Conservation (phyloP, 176 grass and related monocot species). For the Aegilops bicornis region DNA sequence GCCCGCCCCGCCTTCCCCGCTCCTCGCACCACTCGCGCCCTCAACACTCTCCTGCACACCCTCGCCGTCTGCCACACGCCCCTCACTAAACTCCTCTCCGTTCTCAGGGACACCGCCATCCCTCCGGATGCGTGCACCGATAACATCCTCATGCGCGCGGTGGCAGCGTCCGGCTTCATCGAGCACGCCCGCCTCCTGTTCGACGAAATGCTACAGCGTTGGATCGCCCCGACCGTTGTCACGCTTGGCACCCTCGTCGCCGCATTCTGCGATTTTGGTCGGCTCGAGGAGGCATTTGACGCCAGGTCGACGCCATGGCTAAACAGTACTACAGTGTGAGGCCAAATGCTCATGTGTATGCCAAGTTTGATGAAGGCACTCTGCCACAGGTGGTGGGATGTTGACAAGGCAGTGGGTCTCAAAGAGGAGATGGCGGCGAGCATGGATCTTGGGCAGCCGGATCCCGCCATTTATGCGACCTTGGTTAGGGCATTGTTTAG, state of each 20-base stretch:
- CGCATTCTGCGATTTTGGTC: constrained; percentile 24
- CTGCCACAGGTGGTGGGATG: constrained; percentile 30
- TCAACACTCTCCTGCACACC: too few relatives aligned
- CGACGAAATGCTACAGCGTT: constrained; percentile 50
- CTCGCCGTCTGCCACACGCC: too few relatives aligned
- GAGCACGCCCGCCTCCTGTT: constrained; percentile 44
- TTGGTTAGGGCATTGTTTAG: too few relatives aligned
- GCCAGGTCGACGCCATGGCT: constrained; percentile 51
- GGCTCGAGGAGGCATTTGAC: constrained; percentile 38
- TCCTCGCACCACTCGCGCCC: too few relatives aligned
- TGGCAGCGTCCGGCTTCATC: constrained; percentile 9
- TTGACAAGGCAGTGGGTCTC: constrained; percentile 41
- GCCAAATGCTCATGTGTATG: constrained; percentile 51
- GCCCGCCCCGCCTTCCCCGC: too few relatives aligned
- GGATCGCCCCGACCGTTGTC: constrained; percentile 32
- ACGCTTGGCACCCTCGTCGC: constrained; percentile 57
- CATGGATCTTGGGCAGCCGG: too few relatives aligned
- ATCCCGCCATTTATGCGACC: too few relatives aligned
- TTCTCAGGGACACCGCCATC: too few relatives aligned
- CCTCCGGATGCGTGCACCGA: too few relatives aligned
- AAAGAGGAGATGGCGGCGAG: constrained; percentile 48
- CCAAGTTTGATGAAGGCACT: constrained; percentile 59
- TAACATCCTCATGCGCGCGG: too few relatives aligned
- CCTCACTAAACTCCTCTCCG: too few relatives aligned
- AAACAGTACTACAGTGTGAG: constrained; percentile 8